Evolutionary conservation across 192 early-diverging fungal genomes (phyloP).

Genomic region (Allomyces macrogynus): DNA sequence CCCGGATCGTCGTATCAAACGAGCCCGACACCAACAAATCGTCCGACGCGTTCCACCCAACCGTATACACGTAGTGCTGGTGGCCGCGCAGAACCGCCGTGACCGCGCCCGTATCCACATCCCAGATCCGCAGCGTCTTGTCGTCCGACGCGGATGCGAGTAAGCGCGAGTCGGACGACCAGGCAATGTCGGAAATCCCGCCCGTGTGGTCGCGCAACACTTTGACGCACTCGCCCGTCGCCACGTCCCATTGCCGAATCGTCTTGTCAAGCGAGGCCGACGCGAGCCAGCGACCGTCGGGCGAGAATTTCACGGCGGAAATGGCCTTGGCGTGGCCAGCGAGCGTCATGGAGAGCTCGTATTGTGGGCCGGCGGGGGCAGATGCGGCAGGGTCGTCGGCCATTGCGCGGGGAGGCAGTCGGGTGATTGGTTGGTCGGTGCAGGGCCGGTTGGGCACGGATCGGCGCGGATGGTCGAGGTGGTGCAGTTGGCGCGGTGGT

Average conservation of each 20-base stretch:
- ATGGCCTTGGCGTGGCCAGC: slow-evolving; percentile 87
- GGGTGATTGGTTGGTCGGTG: too few relatives aligned
- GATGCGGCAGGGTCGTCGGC: neutral
- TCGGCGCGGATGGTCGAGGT: neutral
- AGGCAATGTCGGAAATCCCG: slow-evolving; percentile 90
- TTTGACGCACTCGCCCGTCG: slow-evolving; percentile 58
- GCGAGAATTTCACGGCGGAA: slow-evolving; percentile 91
- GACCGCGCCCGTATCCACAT: slow-evolving; percentile 41
- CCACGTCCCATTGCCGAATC: slow-evolving; percentile 79
- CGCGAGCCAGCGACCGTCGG: slow-evolving; percentile 92
- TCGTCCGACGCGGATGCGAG: slow-evolving; percentile 89
- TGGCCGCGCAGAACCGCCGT: slow-evolving; percentile 60
- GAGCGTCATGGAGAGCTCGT: slow-evolving; percentile 66
- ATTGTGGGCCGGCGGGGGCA: slow-evolving; percentile 31
- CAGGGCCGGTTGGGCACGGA: too few relatives aligned
- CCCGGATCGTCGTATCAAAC: slow-evolving; percentile 88
- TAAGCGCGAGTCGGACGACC: slow-evolving; percentile 76
- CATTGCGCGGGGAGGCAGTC: too few relatives aligned
- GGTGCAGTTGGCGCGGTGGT: neutral
- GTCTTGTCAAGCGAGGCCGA: slow-evolving; percentile 39
- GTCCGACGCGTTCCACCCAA: slow-evolving; percentile 85
- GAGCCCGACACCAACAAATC: slow-evolving; percentile 91
- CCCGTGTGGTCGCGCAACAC: slow-evolving; percentile 75
- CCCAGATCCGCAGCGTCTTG: slow-evolving; percentile 86
- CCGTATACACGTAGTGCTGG: slow-evolving; percentile 92